These are phyloP conservation scores for Pseudonitzschia multiseries DNA, from an alignment of 108 stramenopile species.

Conservation along the genomic window DNA sequence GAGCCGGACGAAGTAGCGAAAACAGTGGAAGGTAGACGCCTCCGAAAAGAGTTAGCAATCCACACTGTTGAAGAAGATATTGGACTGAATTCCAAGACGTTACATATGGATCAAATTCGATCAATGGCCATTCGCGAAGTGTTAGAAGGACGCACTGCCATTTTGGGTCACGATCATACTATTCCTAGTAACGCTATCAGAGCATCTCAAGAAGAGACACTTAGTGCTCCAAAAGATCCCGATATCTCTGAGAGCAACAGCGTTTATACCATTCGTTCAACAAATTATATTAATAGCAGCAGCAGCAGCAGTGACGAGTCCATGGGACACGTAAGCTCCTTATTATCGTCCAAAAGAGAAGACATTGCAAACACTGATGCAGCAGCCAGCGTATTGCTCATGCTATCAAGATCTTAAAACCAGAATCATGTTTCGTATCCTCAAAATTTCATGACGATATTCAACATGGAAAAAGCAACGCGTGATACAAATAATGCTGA, in stretches of 20 bases:
- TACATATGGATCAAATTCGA: slow-evolving; percentile 59
- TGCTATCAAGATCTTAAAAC: slow-evolving; percentile 31
- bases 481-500: too few species aligned
- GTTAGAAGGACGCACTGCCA: not conserved
- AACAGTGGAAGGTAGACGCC: slow-evolving; percentile 76
- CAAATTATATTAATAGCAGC: not conserved
- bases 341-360: not conserved
- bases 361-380: slow-evolving; percentile 8
- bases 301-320: slow-evolving; percentile 3
- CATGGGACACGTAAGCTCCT: not conserved
- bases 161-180: too few species aligned
- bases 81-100: slow-evolving; percentile 46
- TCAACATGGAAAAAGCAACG: too few species aligned
- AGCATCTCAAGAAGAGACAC: not conserved
- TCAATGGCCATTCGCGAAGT: slow-evolving; percentile 36
- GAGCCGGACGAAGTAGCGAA: slow-evolving; percentile 74
- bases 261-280: not conserved
- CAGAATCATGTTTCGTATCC: not conserved
- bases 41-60: slow-evolving; percentile 69
- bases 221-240: not conserved
- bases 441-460: not conserved
- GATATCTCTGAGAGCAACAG: not conserved
- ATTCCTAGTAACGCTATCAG: not conserved
- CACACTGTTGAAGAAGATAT: slow-evolving; percentile 75
- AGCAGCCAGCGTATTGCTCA: slow-evolving; percentile 35